Evolutionary conservation across 768 basidiomycete genomes (phyloP), one percentile per base, ranked within the genome.

Genomic region (Candolleomyces aberdarensis): DNA sequence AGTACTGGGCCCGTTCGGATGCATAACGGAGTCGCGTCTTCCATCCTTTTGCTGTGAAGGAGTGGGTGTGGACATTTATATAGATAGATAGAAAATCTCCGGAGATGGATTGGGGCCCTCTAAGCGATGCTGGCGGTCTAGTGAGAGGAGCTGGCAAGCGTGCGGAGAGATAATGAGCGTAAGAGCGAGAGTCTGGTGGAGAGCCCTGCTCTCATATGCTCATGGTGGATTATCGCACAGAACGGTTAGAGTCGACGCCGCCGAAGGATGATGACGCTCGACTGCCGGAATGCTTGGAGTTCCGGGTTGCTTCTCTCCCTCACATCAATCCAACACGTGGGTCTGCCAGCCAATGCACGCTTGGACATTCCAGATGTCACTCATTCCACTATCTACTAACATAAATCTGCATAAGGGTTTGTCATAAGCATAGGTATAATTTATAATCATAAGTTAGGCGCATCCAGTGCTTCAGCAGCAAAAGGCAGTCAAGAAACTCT

Each of bases 141-240:
- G 44, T 17, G 19, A 46, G 41, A 46, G 29, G 36, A 29, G 22
- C 29, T 15, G 46, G 40, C 14, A 19, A 47, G 22, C 20, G 39
- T 17, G 19, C 43, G 15, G 49, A 51, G 46, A 9, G 20, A 31
- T 39, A 53, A 57, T 62, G 49, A 59, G 62, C 54, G 60, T 17
- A 46, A 61, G 46, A 60, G 59, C 50, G 40, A 44, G 57, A 49
- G 56, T 57, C 59, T 57, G 56, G 59, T 51, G 49, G 68, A 70
- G 70, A 72, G 72, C 69, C 70, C 70, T 66, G 72, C 72, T 75
- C 74, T 78, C 74, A 76, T 65, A 73, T 53, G 52, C 54, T 56
- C 54, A 56, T 56, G 62, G 69, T 66, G 71, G 74, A 76, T 75
- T 22, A 64, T 67, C 52, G 62, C 54, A 57, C 60, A 56, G 57